Base-by-base conservation (phyloP, 345 rosid genomes). In the Chamaenerion angustifolium region DNA sequence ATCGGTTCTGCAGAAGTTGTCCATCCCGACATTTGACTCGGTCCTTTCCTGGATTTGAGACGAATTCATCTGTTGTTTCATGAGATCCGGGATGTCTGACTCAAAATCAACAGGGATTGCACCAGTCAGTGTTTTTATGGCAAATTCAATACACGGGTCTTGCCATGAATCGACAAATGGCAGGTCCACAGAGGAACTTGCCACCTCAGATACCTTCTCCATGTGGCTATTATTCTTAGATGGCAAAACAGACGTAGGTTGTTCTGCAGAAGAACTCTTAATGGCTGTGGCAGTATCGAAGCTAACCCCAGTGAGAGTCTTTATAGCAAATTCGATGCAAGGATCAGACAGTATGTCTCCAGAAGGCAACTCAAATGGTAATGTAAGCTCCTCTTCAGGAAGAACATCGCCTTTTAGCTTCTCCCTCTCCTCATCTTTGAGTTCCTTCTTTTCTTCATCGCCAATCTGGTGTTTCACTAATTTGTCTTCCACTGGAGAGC, bases 281-380 rank as follows among this genome's bases (percentile, higher is more conserved):
- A 64, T 50, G 46, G 44, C 49, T 47, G 56, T 68, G 4, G 75
- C 66, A 59, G 63, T 69, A 21, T 62, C 74, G 51, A 80, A 70
- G 0, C 81, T 55, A 48, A 64, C 65, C 54, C 88, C 99, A 0
- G 96, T 90, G 11, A 90, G 89, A 15, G 89, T 90, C 73, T 79
- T 74, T 45, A 92, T 85, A 45, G 99, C 99, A 71, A 92, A 92
- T 45, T 94, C 99, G 15, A 92, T 92, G 75, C 99, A 92, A 35
- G 99, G 96, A 60, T 92, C 99, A 40, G 73, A 64, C 68, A 89
- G 76, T 52, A 92, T 58, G 67, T 83, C 95, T n/a, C 71, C 79
- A 16, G 83, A 76, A 40, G 87, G 79, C 44, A 71, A 59, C 62
- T 81, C 80, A 42, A 72, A 60, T 3, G 58, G 64, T 27, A 60